Percentiles rank a stretch among this genome's conserved stretches.
Evolutionary conservation across 805 yeast genomes (phyloP).

Genomic region (Cephaloascus fragrans): DNA sequence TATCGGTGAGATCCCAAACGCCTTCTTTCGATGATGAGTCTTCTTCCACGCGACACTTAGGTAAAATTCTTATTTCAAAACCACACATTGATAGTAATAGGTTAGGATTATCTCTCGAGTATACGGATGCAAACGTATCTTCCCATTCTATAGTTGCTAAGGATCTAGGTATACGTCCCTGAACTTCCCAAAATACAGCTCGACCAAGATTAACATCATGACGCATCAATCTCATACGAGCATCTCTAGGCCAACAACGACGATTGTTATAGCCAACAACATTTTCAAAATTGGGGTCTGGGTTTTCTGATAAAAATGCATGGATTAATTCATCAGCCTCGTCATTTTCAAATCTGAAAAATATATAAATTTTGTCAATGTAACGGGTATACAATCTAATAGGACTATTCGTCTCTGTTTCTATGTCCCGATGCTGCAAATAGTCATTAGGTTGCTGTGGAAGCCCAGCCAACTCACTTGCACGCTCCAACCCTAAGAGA

Average conservation of each 20-base stretch:
- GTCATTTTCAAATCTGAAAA: slow-evolving; percentile 57
- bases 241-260: slow-evolving; percentile 91
- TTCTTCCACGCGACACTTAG: slow-evolving; percentile 52
- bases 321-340: slow-evolving; percentile 71
- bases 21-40: slow-evolving; percentile 60
- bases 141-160: slow-evolving; percentile 71
- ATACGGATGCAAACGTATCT: slow-evolving; percentile 75
- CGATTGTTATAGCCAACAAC: slow-evolving; percentile 80
- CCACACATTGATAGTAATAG: slow-evolving; percentile 88
- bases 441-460: slow-evolving; percentile 66
- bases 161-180: slow-evolving; percentile 69
- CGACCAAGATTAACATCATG: slow-evolving; percentile 88
- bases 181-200: slow-evolving; percentile 87
- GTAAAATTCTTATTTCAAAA: slow-evolving; percentile 83
- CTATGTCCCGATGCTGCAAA: slow-evolving; percentile 52
- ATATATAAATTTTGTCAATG: slow-evolving; percentile 69
- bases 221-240: slow-evolving; percentile 83
- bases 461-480: slow-evolving; percentile 79
- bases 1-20: slow-evolving; percentile 80
- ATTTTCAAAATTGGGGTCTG: slow-evolving; percentile 87
- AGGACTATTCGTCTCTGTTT: slow-evolving; percentile 61
- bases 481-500: slow-evolving; percentile 78
- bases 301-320: slow-evolving; percentile 72
- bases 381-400: slow-evolving; percentile 75
- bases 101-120: slow-evolving; percentile 85